phyloP scores from a whole-genome alignment of 768 basidiomycete species.

The Phanerochaete carnosa region DNA sequence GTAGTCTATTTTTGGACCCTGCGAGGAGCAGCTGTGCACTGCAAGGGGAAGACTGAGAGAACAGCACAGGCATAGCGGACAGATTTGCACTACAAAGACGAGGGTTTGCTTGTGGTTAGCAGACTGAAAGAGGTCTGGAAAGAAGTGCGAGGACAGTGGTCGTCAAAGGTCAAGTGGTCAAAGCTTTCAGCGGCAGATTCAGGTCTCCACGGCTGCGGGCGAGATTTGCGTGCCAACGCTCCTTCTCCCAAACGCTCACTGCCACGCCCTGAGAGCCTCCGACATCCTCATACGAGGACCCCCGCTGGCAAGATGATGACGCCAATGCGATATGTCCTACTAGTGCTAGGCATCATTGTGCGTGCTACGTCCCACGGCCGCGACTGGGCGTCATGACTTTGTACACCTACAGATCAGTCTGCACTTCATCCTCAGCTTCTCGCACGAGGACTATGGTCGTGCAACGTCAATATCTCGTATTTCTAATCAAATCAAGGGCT shows the following conservation, averaged over 20 bases:
- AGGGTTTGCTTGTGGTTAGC: no score
- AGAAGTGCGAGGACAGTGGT: not conserved
- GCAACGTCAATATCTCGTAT: slow-evolving; percentile 42
- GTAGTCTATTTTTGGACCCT: not conserved
- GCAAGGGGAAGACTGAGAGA: not conserved
- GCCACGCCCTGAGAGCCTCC: not conserved
- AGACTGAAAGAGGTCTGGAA: not conserved
- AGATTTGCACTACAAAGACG: not conserved
- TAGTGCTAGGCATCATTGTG: slow-evolving; percentile 34
- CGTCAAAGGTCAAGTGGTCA: not conserved
- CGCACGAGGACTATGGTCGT: slow-evolving; percentile 45
- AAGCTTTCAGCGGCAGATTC: not conserved
- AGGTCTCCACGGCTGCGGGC: not conserved
- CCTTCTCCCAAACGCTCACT: slow-evolving; percentile 1
- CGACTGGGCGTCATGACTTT: not conserved
- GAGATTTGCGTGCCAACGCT: not conserved
- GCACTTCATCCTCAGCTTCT: slow-evolving; percentile 52
- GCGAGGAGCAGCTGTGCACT: not conserved
- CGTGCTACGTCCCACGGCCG: slow-evolving; percentile 4
- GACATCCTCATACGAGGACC: not conserved
- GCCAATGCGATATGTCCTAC: slow-evolving; percentile 54
- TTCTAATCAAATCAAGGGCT: slow-evolving; percentile 23
- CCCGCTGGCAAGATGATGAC: slow-evolving; percentile 45
- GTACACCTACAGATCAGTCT: slow-evolving; percentile 41
- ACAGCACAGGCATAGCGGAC: not conserved